These are phyloP conservation scores for Phyllosticta ampelicida DNA, from an alignment of 2,329 filamentous ascomycete species.

Conservation along the genomic window DNA sequence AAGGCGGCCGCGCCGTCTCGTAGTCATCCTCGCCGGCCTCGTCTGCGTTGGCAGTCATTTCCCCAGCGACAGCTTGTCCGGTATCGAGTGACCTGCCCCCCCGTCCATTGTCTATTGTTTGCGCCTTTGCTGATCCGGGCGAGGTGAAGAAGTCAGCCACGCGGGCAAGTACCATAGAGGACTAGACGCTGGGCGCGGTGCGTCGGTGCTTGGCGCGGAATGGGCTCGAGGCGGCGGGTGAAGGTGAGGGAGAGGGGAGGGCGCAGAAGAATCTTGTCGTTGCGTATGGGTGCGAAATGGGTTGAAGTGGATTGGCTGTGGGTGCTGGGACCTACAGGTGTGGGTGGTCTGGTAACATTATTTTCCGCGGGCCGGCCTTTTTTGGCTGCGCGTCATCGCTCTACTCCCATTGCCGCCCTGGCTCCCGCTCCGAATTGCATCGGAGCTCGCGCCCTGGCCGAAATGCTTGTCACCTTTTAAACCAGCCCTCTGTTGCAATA, in stretches of 20 bases:
- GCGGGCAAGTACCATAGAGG: conserved; percentile 40
- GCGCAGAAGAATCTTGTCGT: neutral
- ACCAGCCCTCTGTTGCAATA: neutral
- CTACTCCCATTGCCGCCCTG: neutral
- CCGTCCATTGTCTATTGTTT: conserved; percentile 29
- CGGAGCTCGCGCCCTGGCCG: neutral
- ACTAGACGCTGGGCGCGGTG: conserved; percentile 5
- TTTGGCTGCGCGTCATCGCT: conserved; percentile 9
- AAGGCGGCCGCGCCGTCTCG: conserved; percentile 37
- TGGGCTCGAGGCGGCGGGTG: neutral
- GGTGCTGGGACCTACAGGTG: neutral
- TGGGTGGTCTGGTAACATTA: conserved; percentile 3
- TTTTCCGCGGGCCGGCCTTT: conserved; percentile 4
- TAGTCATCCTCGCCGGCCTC: conserved; percentile 25
- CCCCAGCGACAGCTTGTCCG: conserved; percentile 16
- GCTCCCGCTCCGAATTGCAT: neutral
- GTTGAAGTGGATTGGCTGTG: neutral
- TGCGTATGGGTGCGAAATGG: neutral
- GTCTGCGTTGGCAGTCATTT: conserved; percentile 8
- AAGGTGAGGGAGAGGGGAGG: neutral
- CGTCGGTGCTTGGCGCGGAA: neutral
- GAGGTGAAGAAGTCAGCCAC: conserved; percentile 37
- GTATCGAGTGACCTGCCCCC: conserved; percentile 16
- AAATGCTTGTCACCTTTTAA: neutral
- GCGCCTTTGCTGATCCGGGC: conserved; percentile 21